Evolutionary conservation across 176 grass and related monocot genomes (phyloP).

Genomic region (Chrysopogon serrulatus): DNA sequence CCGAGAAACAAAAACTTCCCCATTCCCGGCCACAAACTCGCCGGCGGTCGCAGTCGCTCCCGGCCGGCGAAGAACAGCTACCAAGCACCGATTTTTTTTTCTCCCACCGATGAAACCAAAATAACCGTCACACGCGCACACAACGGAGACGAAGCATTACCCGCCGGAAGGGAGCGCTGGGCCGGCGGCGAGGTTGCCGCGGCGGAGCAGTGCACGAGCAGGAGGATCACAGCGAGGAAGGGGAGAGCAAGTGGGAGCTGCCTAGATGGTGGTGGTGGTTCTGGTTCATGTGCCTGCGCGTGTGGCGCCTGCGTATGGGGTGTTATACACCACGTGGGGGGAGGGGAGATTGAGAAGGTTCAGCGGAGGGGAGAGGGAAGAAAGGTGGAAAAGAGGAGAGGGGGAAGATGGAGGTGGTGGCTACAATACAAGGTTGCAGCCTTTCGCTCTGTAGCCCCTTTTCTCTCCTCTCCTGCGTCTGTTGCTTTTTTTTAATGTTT

Average conservation of each 20-base stretch:
- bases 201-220: neutral
- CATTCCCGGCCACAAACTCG: neutral
- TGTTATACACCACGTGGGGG: slow-evolving; percentile 34
- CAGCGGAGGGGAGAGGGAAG: neutral
- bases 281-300: slow-evolving; percentile 20
- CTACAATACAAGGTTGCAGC: slow-evolving; percentile 20
- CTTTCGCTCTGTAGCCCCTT: neutral
- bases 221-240: neutral
- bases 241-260: neutral
- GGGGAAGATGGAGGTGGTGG: neutral
- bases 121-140: neutral
- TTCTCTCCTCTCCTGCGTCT: neutral
- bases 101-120: neutral
- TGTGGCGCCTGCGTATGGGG: neutral
- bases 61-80: neutral
- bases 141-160: neutral
- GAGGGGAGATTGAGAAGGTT: slow-evolving; percentile 7
- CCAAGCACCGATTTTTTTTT: neutral
- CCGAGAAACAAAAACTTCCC: neutral
- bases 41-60: neutral
- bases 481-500: neutral
- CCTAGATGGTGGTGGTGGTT: neutral
- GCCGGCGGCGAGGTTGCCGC: neutral
- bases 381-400: neutral
- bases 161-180: neutral